Evolutionary conservation across 768 basidiomycete species (phyloP).

Genomic region (Suillus tomentosus): DNA sequence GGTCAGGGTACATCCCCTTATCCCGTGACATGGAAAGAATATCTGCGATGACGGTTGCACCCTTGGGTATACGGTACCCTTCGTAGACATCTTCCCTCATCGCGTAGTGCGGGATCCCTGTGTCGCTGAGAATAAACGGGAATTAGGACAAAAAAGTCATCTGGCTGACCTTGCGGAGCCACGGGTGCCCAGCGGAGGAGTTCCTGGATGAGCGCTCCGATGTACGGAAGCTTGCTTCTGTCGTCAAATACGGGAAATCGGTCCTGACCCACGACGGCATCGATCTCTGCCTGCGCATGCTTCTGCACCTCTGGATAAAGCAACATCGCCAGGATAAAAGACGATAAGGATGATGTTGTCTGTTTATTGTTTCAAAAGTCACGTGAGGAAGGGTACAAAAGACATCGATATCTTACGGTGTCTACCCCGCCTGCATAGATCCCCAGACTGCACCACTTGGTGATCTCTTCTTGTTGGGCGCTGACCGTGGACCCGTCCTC

Average conservation of each 20-base stretch:
- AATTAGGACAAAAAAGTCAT: no score
- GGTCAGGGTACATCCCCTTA: slow-evolving; percentile 19
- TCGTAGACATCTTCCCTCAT: slow-evolving; percentile 21
- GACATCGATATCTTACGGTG: slow-evolving; percentile 22
- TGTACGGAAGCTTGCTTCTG: slow-evolving; percentile 27
- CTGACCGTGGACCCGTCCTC: slow-evolving; percentile 2
- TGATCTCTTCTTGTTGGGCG: slow-evolving; percentile 15
- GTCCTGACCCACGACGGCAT: slow-evolving; percentile 25
- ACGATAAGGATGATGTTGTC: background rate
- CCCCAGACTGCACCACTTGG: slow-evolving; percentile 21
- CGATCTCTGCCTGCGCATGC: slow-evolving; percentile 30
- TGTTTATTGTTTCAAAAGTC: background rate
- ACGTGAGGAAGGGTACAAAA: background rate
- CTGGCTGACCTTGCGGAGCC: slow-evolving; percentile 3
- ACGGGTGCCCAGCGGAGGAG: slow-evolving; percentile 25
- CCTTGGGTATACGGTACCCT: slow-evolving; percentile 24
- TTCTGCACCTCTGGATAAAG: slow-evolving; percentile 29
- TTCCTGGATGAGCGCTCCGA: slow-evolving; percentile 30
- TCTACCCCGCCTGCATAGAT: slow-evolving; percentile 26
- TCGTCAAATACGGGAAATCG: slow-evolving; percentile 28
- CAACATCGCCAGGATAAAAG: slow-evolving; percentile 30
- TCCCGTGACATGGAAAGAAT: slow-evolving; percentile 25
- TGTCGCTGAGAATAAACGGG: background rate
- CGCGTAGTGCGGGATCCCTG: background rate
- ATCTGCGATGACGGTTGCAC: slow-evolving; percentile 21